Evolutionary conservation across 208 protist genomes (phyloP), one percentile per base, ranked within the genome.

Genomic region (Leishmania tarentolae): DNA sequence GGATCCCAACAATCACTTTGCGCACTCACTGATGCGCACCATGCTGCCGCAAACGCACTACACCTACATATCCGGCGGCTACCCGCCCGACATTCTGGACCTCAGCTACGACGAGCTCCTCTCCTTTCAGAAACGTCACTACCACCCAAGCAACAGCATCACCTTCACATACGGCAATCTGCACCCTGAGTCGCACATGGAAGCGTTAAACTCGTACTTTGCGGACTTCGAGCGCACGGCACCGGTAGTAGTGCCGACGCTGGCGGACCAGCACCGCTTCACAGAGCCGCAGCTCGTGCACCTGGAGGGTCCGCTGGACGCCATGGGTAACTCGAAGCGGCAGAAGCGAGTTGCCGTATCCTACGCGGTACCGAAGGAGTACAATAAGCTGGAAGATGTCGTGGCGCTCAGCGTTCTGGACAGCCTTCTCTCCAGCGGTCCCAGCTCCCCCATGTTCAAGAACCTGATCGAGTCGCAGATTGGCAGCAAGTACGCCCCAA

Each of bases 111-210:
- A 93, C 17, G 92, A 98, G 85, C 91, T 99, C 50, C 80, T 94
- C 40, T 89, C 83, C 42, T 99, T 97, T 83, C 97, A 99, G 79
- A 78, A 78, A 50, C 86, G 85, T 6, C 92, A 99, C 85, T 99
- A 99, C 87, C 88, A 95, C 83, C 96, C 97, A n/a, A 95, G 87
- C 86, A 98, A 98, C 90, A 96, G 92, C 80, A 91, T 96, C 75
- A 94, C 92, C n/a, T 90, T 98, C 79, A 97, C 93, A 50, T 98
- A 98, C 85, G 94, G 96, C 66, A 90, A 94, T 61, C 77, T 91
- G 79, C 90, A 94, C 84, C 91, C 93, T 15, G 89, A 91, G 77
- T 40, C 44, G 56, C 92, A 95, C 88, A 92, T 98, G 91, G 56
- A 78, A 63, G 78, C 75, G 19, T 85, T 98, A 42, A 84, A 95